Percentiles rank a stretch among this genome's conserved stretches.
These are phyloP conservation scores for Saccharomycopsis amapae DNA, from an alignment of 805 yeast genomes.

Conservation along the genomic window DNA sequence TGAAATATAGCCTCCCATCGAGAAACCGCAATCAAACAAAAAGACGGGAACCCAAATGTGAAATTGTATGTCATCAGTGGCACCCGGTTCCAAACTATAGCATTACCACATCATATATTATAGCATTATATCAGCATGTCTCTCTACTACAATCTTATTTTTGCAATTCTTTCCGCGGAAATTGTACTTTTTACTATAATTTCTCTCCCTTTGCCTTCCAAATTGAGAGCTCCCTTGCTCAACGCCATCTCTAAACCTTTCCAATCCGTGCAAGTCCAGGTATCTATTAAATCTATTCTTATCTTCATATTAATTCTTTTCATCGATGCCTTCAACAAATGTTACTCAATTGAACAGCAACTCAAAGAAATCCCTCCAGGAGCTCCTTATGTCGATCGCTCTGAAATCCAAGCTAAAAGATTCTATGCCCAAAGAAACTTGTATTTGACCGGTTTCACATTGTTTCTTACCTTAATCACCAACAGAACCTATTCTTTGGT, in stretches of 20 bases:
- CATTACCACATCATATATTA: too few species aligned
- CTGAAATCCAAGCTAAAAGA: slow-evolving; percentile 83
- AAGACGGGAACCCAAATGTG: background rate
- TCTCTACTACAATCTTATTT: slow-evolving; percentile 32
- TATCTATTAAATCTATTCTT: slow-evolving; percentile 72
- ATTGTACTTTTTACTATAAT: slow-evolving; percentile 71
- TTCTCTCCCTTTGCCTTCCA: slow-evolving; percentile 81
- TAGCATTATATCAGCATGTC: slow-evolving; percentile 28
- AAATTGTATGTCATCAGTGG: too few species aligned
- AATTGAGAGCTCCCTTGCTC: slow-evolving; percentile 60
- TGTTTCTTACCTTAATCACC: slow-evolving; percentile 79
- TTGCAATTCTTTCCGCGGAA: slow-evolving; percentile 70
- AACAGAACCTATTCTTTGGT: slow-evolving; percentile 79
- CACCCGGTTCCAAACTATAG: too few species aligned
- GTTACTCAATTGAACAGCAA: slow-evolving; percentile 60
- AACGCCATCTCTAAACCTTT: slow-evolving; percentile 60
- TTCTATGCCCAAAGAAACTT: slow-evolving; percentile 95
- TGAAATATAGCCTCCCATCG: too few species aligned
- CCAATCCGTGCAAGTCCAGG: slow-evolving; percentile 60
- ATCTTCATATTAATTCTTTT: slow-evolving; percentile 81
- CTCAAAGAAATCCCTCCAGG: slow-evolving; percentile 33
- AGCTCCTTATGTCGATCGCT: slow-evolving; percentile 34
- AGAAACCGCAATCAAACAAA: background rate
- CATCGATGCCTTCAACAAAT: slow-evolving; percentile 82
- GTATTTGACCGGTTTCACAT: slow-evolving; percentile 91